phyloP scores from a whole-genome alignment of 805 yeast species.

The Limtongozyma cylindracea region DNA sequence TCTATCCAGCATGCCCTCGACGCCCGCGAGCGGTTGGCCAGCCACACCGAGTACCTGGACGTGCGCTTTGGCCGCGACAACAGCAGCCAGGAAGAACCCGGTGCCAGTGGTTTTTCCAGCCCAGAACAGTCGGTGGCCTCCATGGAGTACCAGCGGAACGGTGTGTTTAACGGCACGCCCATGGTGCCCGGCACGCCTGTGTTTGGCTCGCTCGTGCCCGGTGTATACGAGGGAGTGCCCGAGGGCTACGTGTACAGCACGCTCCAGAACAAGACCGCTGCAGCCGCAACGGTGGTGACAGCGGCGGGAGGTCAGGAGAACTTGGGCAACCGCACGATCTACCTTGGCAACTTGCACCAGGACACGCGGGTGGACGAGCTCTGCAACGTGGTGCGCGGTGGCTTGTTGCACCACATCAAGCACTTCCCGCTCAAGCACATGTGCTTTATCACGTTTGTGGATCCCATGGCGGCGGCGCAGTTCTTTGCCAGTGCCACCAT shows the following conservation, averaged over 20 bases:
- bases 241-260: too few species aligned
- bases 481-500: slow-evolving; percentile 28
- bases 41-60: slow-evolving; percentile 5
- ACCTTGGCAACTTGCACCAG: slow-evolving; percentile 39
- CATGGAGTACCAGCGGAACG: too few species aligned
- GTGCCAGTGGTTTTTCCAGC: too few species aligned
- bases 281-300: too few species aligned
- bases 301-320: slow-evolving; percentile 2
- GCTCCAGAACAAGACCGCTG: too few species aligned
- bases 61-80: slow-evolving; percentile 1
- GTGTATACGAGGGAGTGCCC: too few species aligned
- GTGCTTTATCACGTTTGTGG: slow-evolving; percentile 49
- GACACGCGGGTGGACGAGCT: slow-evolving; percentile 45
- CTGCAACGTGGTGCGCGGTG: slow-evolving; percentile 53
- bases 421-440: slow-evolving; percentile 23
- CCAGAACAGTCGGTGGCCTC: too few species aligned
- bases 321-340: slow-evolving; percentile 38
- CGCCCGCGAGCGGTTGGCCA: slow-evolving; percentile 10
- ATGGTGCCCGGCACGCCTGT: too few species aligned
- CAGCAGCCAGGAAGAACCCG: slow-evolving; percentile 1
- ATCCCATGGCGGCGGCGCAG: slow-evolving; percentile 36
- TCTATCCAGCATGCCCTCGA: slow-evolving; percentile 20
- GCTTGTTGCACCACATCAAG: slow-evolving; percentile 37
- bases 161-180: slow-evolving; percentile 2
- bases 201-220: background rate